Base-by-base conservation (phyloP, 176 grass and related monocot species). In the Carex scoparia region DNA sequence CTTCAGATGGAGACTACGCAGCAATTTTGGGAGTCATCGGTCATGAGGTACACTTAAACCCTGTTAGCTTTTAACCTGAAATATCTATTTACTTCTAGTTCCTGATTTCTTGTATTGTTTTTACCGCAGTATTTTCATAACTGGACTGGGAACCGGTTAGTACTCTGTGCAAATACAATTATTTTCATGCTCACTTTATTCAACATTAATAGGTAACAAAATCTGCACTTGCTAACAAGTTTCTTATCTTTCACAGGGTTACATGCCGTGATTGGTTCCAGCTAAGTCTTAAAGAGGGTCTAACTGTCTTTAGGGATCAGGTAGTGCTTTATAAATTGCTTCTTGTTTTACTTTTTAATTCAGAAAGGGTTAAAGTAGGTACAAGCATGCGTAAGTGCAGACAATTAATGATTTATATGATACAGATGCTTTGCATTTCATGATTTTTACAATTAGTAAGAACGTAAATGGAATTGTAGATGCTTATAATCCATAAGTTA, bases 221-320 rank as follows among this genome's bases (percentile, higher is more conserved):
- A 64, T 72, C 1, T 37, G 31, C 32, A 76, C 57, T 57, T 46
- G 12, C 51, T 84, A 30, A 55, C 60, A 27, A 15, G 14, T 48
- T 85, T 58, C 19, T 40, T 59, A 46, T 61, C 33, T 67, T 60
- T 90, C 88, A 68, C 89, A 99, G 96, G 86, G 96, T 99, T 49
- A 99, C 96, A 40, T 99, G 96, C 35, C 96, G 96, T 86, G 96
- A 99, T 86, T 99, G 96, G 96, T 99, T 99, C 93, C 96, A 99
- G 84, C 87, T 99, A 83, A 99, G 93, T 85, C 86, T 99, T 66
- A 99, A 99, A 87, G 96, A 99, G 90, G 96, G 96, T 73, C 51
- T 99, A 58, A 99, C 96, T 59, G 96, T 99, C 61, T 99, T 99
- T 82, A 94, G 96, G 83, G 96, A 95, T 85, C 96, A 99, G 93